Evolutionary conservation across 78 protist genomes (phyloP), one percentile per base, ranked within the genome.

Genomic region (Dictyostelium discoideum): DNA sequence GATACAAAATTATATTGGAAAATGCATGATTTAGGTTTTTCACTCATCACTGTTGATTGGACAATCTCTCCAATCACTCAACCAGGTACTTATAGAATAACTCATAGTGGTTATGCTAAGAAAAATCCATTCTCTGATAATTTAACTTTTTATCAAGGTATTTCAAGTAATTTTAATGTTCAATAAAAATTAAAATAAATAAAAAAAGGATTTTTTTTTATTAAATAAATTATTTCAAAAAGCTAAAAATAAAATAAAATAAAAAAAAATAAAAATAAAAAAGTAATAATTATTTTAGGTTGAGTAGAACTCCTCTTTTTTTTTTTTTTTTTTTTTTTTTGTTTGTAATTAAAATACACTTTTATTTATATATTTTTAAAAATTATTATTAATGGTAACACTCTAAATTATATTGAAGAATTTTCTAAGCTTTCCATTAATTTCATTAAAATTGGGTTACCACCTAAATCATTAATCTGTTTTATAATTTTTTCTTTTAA

Each of bases 11-110:
- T 87, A 92, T 22, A n/a, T 57, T 96, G 94, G 96, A 84, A 78
- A 48, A 88, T 85, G 92, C 78, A 84, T 78, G 26, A 42, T 50
- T 5, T 86, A n/a, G 81, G 78, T 26, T 86, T 92, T 72, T 76
- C 93, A 26, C 48, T 40, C 9, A 87, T 86, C 73, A 92, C 93
- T 37, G 37, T 92, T 9, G 94, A 86, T 67, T 96, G 97, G 97
- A 84, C 54, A 74, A 96, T 92, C 57, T 29, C 14, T 13, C 67
- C 94, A 29, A 76, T n/a, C 88, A 74, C 72, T 54, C 78, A 78
- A 40, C 85, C 96, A 24, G 97, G 97, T 48, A 84, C 79, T 57
- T 96, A 96, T 87, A 65, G 96, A 46, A 85, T 96, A 8, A 86
- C 93, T n/a, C 96, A 92, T 39, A 63, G 60, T 42, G 97, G 97